These are phyloP conservation scores for Diaporthe sp. DNA, from an alignment of 2,329 filamentous ascomycete species.

Conservation along the genomic window DNA sequence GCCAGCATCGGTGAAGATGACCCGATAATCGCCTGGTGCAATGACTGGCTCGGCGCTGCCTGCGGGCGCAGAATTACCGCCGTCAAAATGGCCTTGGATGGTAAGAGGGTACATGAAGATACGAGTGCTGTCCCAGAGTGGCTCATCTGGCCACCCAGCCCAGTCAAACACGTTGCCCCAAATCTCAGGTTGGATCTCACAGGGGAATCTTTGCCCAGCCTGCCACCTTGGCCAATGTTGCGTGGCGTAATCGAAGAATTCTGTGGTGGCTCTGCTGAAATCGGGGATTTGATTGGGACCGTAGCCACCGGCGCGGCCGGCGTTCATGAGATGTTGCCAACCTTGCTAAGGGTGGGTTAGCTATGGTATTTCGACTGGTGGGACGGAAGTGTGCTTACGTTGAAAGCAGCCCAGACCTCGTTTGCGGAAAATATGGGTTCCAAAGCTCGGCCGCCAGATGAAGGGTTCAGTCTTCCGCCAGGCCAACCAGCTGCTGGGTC, in stretches of 20 bases:
- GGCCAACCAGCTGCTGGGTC: neutral
- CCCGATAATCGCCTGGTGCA: slow-evolving; percentile 1
- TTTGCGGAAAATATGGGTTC: neutral
- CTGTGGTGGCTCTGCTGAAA: neutral
- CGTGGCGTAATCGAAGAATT: neutral
- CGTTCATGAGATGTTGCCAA: slow-evolving; percentile 3
- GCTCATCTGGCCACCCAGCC: slow-evolving; percentile 1
- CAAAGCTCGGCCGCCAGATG: neutral
- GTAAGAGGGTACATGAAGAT: slow-evolving; percentile 13
- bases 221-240: slow-evolving; percentile 4
- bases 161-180: neutral
- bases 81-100: slow-evolving; percentile 12
- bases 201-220: neutral
- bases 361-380: too few relatives aligned
- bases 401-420: slow-evolving; percentile 9
- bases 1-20: slow-evolving; percentile 1
- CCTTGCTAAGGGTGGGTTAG: neutral
- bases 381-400: neutral
- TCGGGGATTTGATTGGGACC: neutral
- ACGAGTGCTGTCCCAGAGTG: neutral
- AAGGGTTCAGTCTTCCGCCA: neutral
- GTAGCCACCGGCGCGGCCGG: neutral
- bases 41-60: neutral
- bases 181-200: neutral
- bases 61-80: neutral